A percentile compares a stretch with the other conserved stretches of the same genome.
Conservation (phyloP, 75 land plant genomes). For the Pinus taeda region DNA sequence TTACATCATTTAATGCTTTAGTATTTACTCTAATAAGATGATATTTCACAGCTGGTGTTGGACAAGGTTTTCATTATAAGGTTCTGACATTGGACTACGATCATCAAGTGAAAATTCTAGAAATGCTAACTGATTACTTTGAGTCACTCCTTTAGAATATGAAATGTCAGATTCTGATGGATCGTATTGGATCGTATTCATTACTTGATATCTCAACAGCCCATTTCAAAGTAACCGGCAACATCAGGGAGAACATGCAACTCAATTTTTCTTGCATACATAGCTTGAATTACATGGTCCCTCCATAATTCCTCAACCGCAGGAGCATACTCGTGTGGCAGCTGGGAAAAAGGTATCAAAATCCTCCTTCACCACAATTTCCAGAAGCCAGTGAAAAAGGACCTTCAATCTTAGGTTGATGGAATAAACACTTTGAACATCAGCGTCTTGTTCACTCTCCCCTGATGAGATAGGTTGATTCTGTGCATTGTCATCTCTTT, state of each 20-base stretch:
- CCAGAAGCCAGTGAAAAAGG: constrained; percentile 82
- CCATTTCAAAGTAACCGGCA: constrained; percentile 82
- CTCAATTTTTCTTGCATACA: constrained; percentile 68
- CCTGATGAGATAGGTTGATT: not conserved
- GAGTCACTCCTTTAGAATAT: no score
- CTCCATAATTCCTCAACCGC: constrained; percentile 83
- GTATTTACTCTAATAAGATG: no score
- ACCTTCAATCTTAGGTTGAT: constrained; percentile 64
- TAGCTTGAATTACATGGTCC: constrained; percentile 82
- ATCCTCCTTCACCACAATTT: constrained; percentile 69
- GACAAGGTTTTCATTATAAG: no score
- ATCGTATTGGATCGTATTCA: no score
- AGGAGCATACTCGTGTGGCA: constrained; percentile 78
- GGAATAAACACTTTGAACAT: constrained; percentile 41
- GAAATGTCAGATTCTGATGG: no score
- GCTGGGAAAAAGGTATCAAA: constrained; percentile 84
- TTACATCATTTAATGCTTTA: no score
- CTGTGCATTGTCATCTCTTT: not conserved
- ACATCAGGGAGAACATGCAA: constrained; percentile 61
- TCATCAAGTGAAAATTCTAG: no score
- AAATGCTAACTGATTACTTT: no score
- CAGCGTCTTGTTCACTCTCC: not conserved
- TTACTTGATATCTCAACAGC: constrained; percentile 8
- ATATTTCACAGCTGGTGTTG: no score
- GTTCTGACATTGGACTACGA: no score